A percentile compares a stretch with the other conserved stretches of the same genome.
Conservation (phyloP, 129 eudicot genomes). For the Centella asiatica region DNA sequence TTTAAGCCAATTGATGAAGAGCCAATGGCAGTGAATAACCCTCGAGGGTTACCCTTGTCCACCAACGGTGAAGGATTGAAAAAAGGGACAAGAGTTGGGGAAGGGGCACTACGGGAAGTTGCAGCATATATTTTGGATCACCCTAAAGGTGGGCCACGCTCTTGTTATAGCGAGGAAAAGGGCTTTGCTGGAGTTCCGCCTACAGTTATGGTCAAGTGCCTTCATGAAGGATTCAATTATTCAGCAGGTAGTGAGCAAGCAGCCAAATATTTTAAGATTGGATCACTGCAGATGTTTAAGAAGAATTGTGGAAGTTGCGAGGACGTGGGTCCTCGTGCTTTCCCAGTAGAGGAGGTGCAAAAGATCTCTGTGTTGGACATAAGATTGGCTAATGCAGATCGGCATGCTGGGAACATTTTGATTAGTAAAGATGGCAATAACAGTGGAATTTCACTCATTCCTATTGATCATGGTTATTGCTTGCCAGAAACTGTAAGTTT, state of each 20-base stretch:
- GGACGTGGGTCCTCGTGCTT: slow-evolving; percentile 59
- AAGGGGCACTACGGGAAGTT: slow-evolving; percentile 68
- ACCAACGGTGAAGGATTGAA: slow-evolving; percentile 62
- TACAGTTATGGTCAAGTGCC: slow-evolving; percentile 57
- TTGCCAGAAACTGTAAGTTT: slow-evolving; percentile 54
- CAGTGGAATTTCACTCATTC: slow-evolving; percentile 35
- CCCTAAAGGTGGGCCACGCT: slow-evolving; percentile 37
- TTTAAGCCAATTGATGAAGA: slow-evolving; percentile 80
- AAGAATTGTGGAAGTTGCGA: slow-evolving; percentile 68
- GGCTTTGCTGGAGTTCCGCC: slow-evolving; percentile 81
- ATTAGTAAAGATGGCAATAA: slow-evolving; percentile 28
- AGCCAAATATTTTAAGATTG: slow-evolving; percentile 33
- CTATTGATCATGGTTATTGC: slow-evolving; percentile 85
- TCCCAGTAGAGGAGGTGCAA: slow-evolving; percentile 66
- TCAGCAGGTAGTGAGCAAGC: slow-evolving; percentile 22
- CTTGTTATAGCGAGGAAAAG: slow-evolving; percentile 18
- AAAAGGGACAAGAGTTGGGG: slow-evolving; percentile 69
- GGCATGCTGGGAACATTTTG: slow-evolving; percentile 72
- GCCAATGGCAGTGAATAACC: slow-evolving; percentile 74
- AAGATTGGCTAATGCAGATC: slow-evolving; percentile 67
- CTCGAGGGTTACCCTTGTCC: slow-evolving; percentile 51
- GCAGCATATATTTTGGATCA: slow-evolving; percentile 70
- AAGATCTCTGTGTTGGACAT: slow-evolving; percentile 67
- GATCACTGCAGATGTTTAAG: slow-evolving; percentile 63
- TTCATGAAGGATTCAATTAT: slow-evolving; percentile 40